These are phyloP conservation scores for Pistacia atlantica DNA, from an alignment of 345 rosid species.

Conservation along the genomic window DNA sequence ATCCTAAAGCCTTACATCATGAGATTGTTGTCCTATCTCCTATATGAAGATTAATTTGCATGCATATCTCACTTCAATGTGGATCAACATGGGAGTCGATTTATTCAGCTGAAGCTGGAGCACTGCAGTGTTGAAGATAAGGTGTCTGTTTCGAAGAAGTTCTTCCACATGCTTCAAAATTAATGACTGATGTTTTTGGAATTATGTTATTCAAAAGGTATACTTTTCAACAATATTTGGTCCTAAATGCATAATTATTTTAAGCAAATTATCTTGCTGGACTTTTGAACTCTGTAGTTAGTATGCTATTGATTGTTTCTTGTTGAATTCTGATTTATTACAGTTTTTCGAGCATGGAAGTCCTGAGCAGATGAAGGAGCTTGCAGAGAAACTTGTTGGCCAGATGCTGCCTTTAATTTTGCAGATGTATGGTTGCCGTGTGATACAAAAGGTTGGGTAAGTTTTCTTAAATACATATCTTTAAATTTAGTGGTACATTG, in stretches of 20 bases:
- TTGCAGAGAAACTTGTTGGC: too few species aligned
- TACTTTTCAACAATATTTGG: too few species aligned
- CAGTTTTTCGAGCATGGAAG: too few species aligned
- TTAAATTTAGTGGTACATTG: neutral
- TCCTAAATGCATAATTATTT: too few species aligned
- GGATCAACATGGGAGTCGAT: conserved; percentile 99
- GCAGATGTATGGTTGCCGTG: conserved; percentile 99
- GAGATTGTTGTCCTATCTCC: neutral
- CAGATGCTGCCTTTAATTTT: too few species aligned
- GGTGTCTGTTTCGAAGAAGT: conserved; percentile 72
- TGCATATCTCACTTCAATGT: conserved; percentile 53
- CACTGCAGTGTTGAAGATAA: conserved; percentile 78
- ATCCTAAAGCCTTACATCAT: conserved; percentile 7
- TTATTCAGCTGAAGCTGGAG: conserved; percentile 97
- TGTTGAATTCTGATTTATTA: too few species aligned
- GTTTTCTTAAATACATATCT: neutral
- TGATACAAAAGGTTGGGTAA: conserved; percentile 85
- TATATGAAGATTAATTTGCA: conserved; percentile 18
- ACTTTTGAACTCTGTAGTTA: too few species aligned
- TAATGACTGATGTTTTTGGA: conserved; percentile 98
- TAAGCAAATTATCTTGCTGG: too few species aligned
- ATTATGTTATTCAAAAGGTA: conserved; percentile 34
- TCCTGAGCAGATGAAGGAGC: too few species aligned
- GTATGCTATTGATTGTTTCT: neutral
- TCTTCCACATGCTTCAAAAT: conserved; percentile 77